Conservation (phyloP, 345 rosid genomes). For the Stellera chamaejasme region DNA sequence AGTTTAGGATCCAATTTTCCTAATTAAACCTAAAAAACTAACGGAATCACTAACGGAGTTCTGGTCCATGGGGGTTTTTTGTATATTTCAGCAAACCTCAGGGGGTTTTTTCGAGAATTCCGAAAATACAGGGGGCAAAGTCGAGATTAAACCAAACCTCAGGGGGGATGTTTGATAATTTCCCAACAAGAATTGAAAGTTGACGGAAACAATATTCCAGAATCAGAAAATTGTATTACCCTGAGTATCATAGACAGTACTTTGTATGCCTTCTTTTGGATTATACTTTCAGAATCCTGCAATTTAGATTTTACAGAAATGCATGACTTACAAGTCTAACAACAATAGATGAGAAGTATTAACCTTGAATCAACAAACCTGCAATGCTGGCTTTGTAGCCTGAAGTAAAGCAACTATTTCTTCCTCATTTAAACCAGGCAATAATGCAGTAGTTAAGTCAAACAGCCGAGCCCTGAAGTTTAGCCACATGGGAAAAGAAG, state of each 20-base stretch:
- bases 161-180: too few relatives aligned
- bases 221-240: constrained; percentile 32
- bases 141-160: too few relatives aligned
- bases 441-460: constrained; percentile 72
- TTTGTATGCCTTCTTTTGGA: constrained; percentile 95
- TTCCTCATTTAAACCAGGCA: constrained; percentile 60
- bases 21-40: too few relatives aligned
- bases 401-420: constrained; percentile 45
- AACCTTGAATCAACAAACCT: constrained; percentile 30
- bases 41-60: too few relatives aligned
- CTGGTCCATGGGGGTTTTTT: too few relatives aligned
- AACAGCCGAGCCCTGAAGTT: constrained; percentile 66
- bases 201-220: not conserved
- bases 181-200: not conserved
- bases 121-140: too few relatives aligned
- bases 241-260: constrained; percentile 70
- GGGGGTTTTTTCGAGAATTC: too few relatives aligned
- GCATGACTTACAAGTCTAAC: constrained; percentile 3
- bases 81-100: too few relatives aligned
- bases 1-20: too few relatives aligned
- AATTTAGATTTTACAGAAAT: constrained; percentile 8
- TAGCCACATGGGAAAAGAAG: constrained; percentile 8
- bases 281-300: constrained; percentile 67
- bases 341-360: constrained; percentile 8
- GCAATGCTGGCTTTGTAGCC: constrained; percentile 69